phyloP scores from a whole-genome alignment of 108 stramenopile genomes.

The Skeletonema costatum region DNA sequence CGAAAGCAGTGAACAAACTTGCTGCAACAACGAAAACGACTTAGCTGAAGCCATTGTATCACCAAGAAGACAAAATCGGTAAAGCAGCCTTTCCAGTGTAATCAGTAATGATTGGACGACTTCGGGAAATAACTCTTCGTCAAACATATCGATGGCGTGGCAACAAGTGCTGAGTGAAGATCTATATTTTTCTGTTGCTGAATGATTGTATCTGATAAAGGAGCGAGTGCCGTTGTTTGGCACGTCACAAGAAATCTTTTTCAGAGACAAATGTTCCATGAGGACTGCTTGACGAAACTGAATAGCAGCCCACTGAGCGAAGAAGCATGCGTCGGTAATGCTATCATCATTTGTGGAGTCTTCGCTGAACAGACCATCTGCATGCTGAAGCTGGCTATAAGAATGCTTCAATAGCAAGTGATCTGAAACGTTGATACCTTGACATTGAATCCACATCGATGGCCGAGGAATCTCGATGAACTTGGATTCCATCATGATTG shows the following conservation, averaged over 20 bases:
- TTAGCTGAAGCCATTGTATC: conserved; percentile 25
- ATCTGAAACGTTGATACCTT: not conserved
- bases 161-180: conserved; percentile 20
- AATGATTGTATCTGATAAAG: not conserved
- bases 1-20: conserved; percentile 15
- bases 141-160: conserved; percentile 23
- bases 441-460: not conserved
- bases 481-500: conserved; percentile 16
- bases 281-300: conserved; percentile 33
- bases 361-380: conserved; percentile 13
- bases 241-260: not conserved
- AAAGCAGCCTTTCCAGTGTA: conserved; percentile 26
- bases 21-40: conserved; percentile 28
- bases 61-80: conserved; percentile 23
- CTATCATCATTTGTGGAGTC: not conserved
- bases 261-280: conserved; percentile 20
- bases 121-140: conserved; percentile 7
- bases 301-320: conserved; percentile 43
- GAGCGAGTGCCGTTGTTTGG: not conserved
- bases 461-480: conserved; percentile 12
- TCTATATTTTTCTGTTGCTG: conserved; percentile 14
- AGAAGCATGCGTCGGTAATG: conserved; percentile 16
- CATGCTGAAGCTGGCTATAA: conserved; percentile 25
- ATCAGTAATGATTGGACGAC: conserved; percentile 29
- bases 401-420: conserved; percentile 12